Evolutionary conservation across 495 filamentous ascomycete species (phyloP).

Genomic region (Lophiostoma macrostomum): DNA sequence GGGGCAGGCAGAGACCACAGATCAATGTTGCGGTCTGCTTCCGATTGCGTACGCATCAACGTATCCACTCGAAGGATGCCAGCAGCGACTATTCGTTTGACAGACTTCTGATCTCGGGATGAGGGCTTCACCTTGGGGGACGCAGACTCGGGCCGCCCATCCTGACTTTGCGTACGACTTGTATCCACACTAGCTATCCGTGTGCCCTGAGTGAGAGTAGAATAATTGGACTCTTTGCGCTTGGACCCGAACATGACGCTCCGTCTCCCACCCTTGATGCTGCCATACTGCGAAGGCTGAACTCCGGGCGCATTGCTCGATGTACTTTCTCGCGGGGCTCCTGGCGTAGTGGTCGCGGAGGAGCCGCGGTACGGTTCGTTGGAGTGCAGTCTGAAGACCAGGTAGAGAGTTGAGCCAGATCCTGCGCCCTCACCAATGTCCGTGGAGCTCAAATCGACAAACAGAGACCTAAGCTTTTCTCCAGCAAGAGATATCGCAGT

Average conservation of each 20-base stretch:
- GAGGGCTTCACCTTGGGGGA: conserved; percentile 46
- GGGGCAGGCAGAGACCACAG: conserved; percentile 67
- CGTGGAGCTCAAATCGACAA: conserved; percentile 73
- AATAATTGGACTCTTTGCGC: conserved; percentile 39
- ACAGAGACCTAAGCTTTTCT: conserved; percentile 75
- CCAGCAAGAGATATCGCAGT: conserved; percentile 38
- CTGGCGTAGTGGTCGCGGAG: conserved; percentile 32
- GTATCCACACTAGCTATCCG: conserved; percentile 19
- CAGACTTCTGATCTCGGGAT: conserved; percentile 39
- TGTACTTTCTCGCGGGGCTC: conserved; percentile 42
- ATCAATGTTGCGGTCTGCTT: conserved; percentile 71
- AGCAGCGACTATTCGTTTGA: conserved; percentile 70
- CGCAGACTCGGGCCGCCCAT: conserved; percentile 38
- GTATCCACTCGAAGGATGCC: conserved; percentile 77
- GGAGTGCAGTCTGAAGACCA: conserved; percentile 78
- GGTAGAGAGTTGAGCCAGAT: conserved; percentile 65
- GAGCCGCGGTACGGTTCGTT: conserved; percentile 44
- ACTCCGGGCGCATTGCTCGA: conserved; percentile 35
- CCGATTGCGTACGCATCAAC: conserved; percentile 70
- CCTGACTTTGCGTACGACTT: conserved; percentile 15
- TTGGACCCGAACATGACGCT: conserved; percentile 78
- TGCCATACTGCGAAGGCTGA: conserved; percentile 44
- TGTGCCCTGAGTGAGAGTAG: conserved; percentile 48
- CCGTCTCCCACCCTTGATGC: conserved; percentile 60
- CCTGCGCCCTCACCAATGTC: conserved; percentile 79